These are phyloP conservation scores for Saraca asoca DNA, from an alignment of 331 rosid species.

Conservation along the genomic window DNA sequence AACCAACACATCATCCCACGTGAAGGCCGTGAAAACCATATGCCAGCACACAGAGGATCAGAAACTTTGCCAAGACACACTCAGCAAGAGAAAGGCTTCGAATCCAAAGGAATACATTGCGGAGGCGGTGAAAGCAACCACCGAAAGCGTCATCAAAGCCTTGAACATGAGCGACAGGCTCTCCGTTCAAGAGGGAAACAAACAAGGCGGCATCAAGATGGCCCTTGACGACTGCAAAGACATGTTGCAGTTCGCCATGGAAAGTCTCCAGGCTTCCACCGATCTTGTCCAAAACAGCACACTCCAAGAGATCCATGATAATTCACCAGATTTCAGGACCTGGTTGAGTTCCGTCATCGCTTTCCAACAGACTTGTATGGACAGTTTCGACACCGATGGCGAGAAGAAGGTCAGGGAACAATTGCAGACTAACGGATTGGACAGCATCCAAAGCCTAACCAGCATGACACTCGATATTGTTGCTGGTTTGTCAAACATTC, in stretches of 20 bases:
- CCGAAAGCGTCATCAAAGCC: slow-evolving; percentile 43
- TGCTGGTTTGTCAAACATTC: slow-evolving; percentile 30
- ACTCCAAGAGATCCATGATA: slow-evolving; percentile 23
- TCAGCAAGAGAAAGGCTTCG: background rate
- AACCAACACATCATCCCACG: background rate
- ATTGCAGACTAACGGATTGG: slow-evolving; percentile 1
- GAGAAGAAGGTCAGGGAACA: slow-evolving; percentile 40
- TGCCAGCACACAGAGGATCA: slow-evolving; percentile 46
- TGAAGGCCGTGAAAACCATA: slow-evolving; percentile 25
- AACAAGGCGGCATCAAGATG: slow-evolving; percentile 30
- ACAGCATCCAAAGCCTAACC: slow-evolving; percentile 27
- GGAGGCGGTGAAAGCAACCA: slow-evolving; percentile 38
- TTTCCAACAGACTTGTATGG: slow-evolving; percentile 49
- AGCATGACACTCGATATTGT: slow-evolving; percentile 53
- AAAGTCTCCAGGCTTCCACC: slow-evolving; percentile 37
- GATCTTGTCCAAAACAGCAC: slow-evolving; percentile 31
- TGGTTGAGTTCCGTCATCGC: slow-evolving; percentile 60
- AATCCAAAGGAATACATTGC: slow-evolving; percentile 45
- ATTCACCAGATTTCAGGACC: slow-evolving; percentile 43
- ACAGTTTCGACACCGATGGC: slow-evolving; percentile 37
- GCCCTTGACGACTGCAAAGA: slow-evolving; percentile 61
- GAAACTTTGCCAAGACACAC: slow-evolving; percentile 41
- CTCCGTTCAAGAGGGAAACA: slow-evolving; percentile 2
- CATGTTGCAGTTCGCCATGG: slow-evolving; percentile 43
- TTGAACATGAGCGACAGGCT: slow-evolving; percentile 53